These are phyloP conservation scores for Microthyrium microscopicum DNA, from an alignment of 2,329 filamentous ascomycete species.

Conservation along the genomic window DNA sequence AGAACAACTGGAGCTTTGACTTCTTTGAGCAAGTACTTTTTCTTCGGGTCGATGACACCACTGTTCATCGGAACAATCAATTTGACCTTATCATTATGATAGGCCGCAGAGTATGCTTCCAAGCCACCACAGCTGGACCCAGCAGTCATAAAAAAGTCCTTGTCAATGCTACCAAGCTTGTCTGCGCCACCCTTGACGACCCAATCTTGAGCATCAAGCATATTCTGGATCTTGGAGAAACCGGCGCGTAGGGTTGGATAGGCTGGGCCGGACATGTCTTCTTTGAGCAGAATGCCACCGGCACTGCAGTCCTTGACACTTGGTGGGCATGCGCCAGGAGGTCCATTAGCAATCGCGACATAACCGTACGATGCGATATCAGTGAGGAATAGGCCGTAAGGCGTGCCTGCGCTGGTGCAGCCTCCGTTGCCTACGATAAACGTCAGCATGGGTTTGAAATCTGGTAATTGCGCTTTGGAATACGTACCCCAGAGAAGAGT, in stretches of 20 bases:
- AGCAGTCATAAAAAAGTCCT: constrained; percentile 1
- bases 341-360: constrained; percentile 4
- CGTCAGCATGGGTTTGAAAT: too few species aligned
- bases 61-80: constrained; percentile 4
- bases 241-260: too few species aligned
- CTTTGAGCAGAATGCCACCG: not conserved
- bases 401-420: constrained; percentile 1
- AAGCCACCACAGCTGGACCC: constrained; percentile 7
- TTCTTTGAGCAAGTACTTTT: constrained; percentile 5
- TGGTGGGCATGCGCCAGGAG: too few species aligned
- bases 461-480: too few species aligned
- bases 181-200: constrained; percentile 6
- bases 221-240: constrained; percentile 5
- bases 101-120: constrained; percentile 4
- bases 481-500: constrained; percentile 1
- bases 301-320: not conserved
- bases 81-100: constrained; percentile 6
- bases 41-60: constrained; percentile 2
- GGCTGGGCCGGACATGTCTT: too few species aligned
- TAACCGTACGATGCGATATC: constrained; percentile 5
- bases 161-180: constrained; percentile 5
- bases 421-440: too few species aligned
- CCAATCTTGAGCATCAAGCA: constrained; percentile 6
- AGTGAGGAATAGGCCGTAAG: constrained; percentile 2
- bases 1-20: constrained; percentile 4